These are phyloP conservation scores for Eucalyptus grandis DNA, from an alignment of 345 rosid species.

Conservation along the genomic window DNA sequence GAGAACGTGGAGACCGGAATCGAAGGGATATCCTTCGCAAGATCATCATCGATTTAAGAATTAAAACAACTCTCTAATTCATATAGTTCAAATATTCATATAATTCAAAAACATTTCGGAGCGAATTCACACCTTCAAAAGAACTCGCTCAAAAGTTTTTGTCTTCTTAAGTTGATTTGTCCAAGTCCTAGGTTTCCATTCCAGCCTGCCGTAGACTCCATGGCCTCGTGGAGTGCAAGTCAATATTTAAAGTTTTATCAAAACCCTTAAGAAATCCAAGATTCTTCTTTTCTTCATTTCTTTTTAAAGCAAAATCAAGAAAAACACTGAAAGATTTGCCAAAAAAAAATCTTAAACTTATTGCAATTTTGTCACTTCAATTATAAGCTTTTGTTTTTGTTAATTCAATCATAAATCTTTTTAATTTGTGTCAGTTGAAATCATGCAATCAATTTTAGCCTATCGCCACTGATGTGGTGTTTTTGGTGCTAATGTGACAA, in stretches of 20 bases:
- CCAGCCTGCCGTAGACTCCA: background rate
- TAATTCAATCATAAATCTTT: too few species aligned
- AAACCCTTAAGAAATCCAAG: background rate
- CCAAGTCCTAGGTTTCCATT: background rate
- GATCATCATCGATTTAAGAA: background rate
- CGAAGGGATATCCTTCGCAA: background rate
- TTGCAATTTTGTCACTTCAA: fast-evolving
- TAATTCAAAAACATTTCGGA: background rate
- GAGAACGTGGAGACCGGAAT: background rate
- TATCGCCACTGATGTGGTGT: fast-evolving
- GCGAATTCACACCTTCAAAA: background rate
- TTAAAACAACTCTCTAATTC: background rate
- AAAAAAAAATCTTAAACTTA: too few species aligned
- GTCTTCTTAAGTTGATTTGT: background rate
- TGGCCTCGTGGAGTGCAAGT: background rate
- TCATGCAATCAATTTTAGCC: fast-evolving
- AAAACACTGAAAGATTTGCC: fast-evolving
- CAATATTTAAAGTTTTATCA: background rate
- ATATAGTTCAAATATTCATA: background rate
- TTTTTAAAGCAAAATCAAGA: background rate
- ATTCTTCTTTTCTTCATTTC: background rate
- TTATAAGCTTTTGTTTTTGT: too few species aligned
- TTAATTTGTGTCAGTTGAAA: too few species aligned
- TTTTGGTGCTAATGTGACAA: fast-evolving
- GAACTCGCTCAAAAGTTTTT: background rate